phyloP scores from a whole-genome alignment of 257 asterid genomes.

The Solanum sitiens region DNA sequence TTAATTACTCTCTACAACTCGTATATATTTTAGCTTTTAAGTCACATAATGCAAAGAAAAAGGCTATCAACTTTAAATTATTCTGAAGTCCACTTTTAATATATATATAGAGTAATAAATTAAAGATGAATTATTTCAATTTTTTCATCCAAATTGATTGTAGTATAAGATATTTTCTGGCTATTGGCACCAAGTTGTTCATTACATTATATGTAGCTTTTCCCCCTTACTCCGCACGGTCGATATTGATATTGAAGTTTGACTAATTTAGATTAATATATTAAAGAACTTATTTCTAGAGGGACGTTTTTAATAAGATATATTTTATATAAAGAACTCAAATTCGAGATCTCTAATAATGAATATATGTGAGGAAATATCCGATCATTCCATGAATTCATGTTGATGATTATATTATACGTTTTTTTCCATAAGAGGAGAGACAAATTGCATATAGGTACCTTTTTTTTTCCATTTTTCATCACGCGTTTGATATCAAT shows the following conservation, averaged over 20 bases:
- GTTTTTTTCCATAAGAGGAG: not conserved
- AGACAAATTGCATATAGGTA: not conserved
- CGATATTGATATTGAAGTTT: rapidly evolving
- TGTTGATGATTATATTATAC: not conserved
- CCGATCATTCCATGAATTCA: no score
- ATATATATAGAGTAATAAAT: not conserved
- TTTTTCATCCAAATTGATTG: not conserved
- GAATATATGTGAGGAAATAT: no score
- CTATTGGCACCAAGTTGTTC: not conserved
- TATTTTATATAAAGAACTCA: no score
- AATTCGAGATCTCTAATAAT: no score
- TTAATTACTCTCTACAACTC: not conserved
- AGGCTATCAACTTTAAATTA: not conserved
- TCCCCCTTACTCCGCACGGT: rapidly evolving
- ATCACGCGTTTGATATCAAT: not conserved
- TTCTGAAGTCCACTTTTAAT: not conserved
- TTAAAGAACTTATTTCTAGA: rapidly evolving
- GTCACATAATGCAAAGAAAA: not conserved
- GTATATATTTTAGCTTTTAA: not conserved
- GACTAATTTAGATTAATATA: no score
- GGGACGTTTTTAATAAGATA: rapidly evolving
- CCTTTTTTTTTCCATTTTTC: no score
- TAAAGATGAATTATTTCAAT: not conserved
- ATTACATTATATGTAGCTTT: not conserved
- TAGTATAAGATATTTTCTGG: not conserved